Percentiles rank a stretch among this genome's conserved stretches.
Evolutionary conservation across 768 basidiomycete species (phyloP).

Genomic region (Podaxis pistillaris): DNA sequence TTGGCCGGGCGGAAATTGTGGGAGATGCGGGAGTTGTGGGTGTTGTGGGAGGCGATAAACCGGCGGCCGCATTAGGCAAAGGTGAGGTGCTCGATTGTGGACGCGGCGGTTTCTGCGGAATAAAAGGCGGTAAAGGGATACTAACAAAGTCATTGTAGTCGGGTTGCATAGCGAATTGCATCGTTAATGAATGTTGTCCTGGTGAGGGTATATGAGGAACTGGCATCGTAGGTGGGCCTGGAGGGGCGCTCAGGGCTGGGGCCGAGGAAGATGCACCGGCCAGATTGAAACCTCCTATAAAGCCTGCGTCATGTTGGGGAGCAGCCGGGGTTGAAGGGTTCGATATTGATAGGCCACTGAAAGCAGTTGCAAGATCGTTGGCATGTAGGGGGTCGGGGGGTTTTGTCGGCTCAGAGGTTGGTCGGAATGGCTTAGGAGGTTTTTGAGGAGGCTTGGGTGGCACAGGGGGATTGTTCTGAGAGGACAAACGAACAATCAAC

Average conservation of each 20-base stretch:
- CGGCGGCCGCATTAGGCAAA: neutral
- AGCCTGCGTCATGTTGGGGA: constrained; percentile 22
- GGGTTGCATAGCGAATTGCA: constrained; percentile 37
- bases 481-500: neutral
- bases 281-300: constrained; percentile 53
- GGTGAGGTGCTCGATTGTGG: neutral
- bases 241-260: constrained; percentile 20
- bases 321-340: constrained; percentile 9
- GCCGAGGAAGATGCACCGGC: constrained; percentile 13
- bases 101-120: constrained; percentile 9
- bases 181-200: constrained; percentile 31
- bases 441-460: constrained; percentile 22
- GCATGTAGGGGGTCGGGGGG: neutral
- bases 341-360: constrained; percentile 27
- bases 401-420: neutral
- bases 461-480: constrained; percentile 13
- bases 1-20: neutral
- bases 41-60: neutral
- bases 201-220: constrained; percentile 32
- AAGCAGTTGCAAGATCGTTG: constrained; percentile 22
- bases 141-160: constrained; percentile 18
- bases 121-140: constrained; percentile 11
- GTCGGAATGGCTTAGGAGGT: constrained; percentile 14
- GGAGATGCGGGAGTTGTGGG: neutral
- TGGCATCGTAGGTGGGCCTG: constrained; percentile 35